A percentile compares a stretch with the other conserved stretches of the same genome.
Evolutionary conservation across 2,329 filamentous ascomycete genomes (phyloP).

Genomic region (Aspergillus floridensis): DNA sequence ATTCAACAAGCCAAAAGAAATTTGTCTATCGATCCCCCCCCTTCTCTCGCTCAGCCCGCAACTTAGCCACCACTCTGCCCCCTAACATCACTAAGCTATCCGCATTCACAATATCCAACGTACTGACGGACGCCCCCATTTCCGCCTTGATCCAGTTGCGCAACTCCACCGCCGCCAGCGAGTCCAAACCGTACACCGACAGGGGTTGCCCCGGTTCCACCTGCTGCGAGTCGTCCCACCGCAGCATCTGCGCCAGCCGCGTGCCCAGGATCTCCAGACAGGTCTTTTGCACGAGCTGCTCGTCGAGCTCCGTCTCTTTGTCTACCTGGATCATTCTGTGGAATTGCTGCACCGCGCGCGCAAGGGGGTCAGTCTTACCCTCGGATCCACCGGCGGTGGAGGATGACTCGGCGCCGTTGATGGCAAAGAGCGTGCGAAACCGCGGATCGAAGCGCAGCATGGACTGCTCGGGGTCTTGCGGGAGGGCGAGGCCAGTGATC

Average conservation of each 20-base stretch:
- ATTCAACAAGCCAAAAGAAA: not conserved
- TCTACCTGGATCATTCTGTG: not conserved
- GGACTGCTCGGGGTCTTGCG: conserved; percentile 6
- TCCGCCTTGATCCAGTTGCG: conserved; percentile 11
- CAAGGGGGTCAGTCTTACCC: not conserved
- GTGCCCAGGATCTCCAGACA: conserved; percentile 2
- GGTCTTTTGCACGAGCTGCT: not conserved
- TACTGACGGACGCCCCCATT: conserved; percentile 8
- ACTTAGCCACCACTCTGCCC: conserved; percentile 1
- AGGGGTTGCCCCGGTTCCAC: conserved; percentile 10
- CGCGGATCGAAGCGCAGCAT: conserved; percentile 5
- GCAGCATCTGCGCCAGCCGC: conserved; percentile 8
- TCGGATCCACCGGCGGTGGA: not conserved
- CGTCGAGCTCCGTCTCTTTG: not conserved
- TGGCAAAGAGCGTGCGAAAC: conserved; percentile 5
- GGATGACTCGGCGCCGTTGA: not conserved
- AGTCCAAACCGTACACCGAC: conserved; percentile 11
- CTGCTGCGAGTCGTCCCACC: conserved; percentile 5
- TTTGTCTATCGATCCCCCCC: not conserved
- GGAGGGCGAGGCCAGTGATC: conserved; percentile 8
- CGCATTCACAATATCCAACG: conserved; percentile 10
- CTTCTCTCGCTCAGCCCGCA: not conserved
- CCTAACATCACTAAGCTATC: conserved; percentile 10
- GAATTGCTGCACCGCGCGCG: conserved; percentile 1
- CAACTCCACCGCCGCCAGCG: conserved; percentile 12